A percentile compares a stretch with the other conserved stretches of the same genome.
These are phyloP conservation scores for Volvox africanus DNA, from an alignment of 139 green algal species.

Conservation along the genomic window DNA sequence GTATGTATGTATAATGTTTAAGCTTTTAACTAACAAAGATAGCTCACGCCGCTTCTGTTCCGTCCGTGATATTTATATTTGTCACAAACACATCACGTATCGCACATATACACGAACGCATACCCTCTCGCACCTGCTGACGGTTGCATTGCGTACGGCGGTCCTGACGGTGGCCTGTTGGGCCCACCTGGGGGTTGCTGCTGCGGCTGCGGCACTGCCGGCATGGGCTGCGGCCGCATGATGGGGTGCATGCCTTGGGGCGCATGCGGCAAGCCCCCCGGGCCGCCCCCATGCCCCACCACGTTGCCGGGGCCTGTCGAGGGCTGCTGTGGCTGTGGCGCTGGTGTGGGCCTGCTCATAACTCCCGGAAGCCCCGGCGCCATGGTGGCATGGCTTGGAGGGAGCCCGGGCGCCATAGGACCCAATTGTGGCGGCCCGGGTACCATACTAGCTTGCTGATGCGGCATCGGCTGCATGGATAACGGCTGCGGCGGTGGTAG, in stretches of 20 bases:
- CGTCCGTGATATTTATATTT: too few species aligned
- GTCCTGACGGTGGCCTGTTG: not conserved
- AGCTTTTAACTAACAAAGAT: too few species aligned
- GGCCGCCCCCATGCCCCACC: not conserved
- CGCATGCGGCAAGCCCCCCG: not conserved
- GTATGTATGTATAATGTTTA: too few species aligned
- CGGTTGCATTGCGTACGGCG: not conserved
- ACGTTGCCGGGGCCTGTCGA: not conserved
- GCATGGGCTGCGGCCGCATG: constrained; percentile 30
- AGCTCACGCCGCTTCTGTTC: too few species aligned
- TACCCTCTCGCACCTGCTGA: not conserved
- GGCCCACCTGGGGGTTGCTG: not conserved
- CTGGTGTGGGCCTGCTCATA: not conserved
- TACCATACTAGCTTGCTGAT: not conserved
- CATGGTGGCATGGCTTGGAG: not conserved
- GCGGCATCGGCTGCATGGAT: not conserved
- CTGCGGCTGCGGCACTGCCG: not conserved
- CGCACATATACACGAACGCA: not conserved
- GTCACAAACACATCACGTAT: not conserved
- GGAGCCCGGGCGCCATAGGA: not conserved
- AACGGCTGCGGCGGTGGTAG: not conserved
- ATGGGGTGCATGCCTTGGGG: not conserved
- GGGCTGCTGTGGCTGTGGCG: not conserved
- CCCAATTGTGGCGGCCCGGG: not conserved
- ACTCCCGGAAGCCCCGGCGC: not conserved